Percentiles rank a stretch among this genome's conserved stretches.
phyloP scores from a whole-genome alignment of 495 filamentous ascomycete species.

The Neurospora cerealis region DNA sequence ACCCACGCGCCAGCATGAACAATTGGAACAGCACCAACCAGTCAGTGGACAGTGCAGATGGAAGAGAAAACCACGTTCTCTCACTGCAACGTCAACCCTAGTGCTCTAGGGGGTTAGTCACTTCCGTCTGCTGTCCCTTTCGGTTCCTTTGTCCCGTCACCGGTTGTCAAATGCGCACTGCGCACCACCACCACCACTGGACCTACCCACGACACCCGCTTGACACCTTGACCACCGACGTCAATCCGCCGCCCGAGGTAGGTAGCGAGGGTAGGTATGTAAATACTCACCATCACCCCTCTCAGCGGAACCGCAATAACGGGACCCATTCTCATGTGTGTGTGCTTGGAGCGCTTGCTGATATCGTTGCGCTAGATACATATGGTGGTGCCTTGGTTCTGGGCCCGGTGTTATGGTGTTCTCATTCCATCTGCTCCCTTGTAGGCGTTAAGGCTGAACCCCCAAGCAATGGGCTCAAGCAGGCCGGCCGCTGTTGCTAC shows the following conservation, averaged over 20 bases:
- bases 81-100: neutral
- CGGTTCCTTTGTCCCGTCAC: neutral
- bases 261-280: neutral
- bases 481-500: neutral
- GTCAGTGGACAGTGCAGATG: neutral
- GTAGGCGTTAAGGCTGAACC: neutral
- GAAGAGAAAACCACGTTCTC: neutral
- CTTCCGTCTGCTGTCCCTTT: neutral
- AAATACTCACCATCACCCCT: neutral
- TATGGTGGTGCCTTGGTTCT: neutral
- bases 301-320: neutral
- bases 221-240: neutral
- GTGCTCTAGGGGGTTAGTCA: neutral
- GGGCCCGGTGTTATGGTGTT: neutral
- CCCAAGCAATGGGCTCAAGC: neutral
- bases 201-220: neutral
- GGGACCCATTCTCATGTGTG: neutral
- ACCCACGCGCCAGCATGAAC: constrained; percentile 1
- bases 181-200: neutral
- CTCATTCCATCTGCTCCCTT: neutral
- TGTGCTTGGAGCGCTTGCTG: neutral
- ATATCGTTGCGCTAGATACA: neutral
- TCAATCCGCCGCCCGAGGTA: neutral
- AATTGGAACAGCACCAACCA: neutral
- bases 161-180: neutral